Evolutionary conservation across 225 moss, liverwort and hornwort species (phyloP), one percentile per base, ranked within the genome.

Genomic region (Marchantia polymorpha): DNA sequence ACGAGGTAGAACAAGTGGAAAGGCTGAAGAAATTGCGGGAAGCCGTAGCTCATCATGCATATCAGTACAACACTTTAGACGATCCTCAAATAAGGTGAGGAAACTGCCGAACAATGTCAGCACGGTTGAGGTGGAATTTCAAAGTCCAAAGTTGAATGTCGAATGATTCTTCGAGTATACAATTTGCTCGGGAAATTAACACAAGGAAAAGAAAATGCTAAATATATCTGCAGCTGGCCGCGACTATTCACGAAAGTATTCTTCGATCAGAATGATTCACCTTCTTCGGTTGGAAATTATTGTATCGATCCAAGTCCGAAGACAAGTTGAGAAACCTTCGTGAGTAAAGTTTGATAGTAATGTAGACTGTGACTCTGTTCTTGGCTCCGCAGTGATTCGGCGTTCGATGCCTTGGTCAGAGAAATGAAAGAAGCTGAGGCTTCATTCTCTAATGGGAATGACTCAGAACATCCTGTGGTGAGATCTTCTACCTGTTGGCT

Each of bases 21-120:
- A 85, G 84, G 46, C 76, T 86, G 75, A 73, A 80, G 81, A 90
- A 86, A 81, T 77, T 95, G 69, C 89, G 90, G 79, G 86, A 81
- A 56, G 88, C 88, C 77, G 86, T 93, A 80, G 81, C 84, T 64
- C 86, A 91, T 84, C 89, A 92, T 90, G 86, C 92, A 64, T 88
- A 93, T 83, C 86, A 79, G 79, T 95, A 95, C 80, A 85, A 95
- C 82, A 88, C 91, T 49, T 85, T 95, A 87, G 86, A 86, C 80
- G 85, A 65, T 80, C 93, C 95, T 23, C 65, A 83, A 29, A 81
- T 95, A 85, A 95, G 95, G 95, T 95, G 90, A 83, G 77, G 66
- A 13, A 74, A 30, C 10, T 73, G 23, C 14, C 73, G 8, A 72
- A 49, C 10, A 46, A 7, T 48, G 48, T 23, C n/a, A 58, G n/a